These are phyloP conservation scores for Acanthamoeba divionensis DNA, from an alignment of 208 protist species.

Conservation along the genomic window DNA sequence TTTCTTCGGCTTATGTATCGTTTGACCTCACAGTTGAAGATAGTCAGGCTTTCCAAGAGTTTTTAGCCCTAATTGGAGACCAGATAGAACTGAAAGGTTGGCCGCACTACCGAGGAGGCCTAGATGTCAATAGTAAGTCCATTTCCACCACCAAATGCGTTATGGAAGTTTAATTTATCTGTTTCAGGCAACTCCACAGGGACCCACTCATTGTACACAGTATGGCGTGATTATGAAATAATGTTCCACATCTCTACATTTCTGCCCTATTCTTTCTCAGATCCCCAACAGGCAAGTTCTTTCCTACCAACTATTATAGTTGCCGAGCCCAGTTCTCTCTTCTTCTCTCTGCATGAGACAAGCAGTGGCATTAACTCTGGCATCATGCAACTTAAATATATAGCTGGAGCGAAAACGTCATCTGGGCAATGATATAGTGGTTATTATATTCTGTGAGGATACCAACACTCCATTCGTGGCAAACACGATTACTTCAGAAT, in stretches of 20 bases:
- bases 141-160: not conserved
- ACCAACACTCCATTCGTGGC: not conserved
- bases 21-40: not conserved
- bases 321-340: not conserved
- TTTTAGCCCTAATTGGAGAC: conserved; percentile 71
- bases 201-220: conserved; percentile 61
- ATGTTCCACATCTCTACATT: conserved; percentile 81
- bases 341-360: conserved; percentile 44
- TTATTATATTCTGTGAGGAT: conserved; percentile 58
- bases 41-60: conserved; percentile 63
- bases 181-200: conserved; percentile 60
- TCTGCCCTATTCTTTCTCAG: conserved; percentile 53
- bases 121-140: conserved; percentile 66
- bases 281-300: conserved; percentile 63
- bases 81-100: conserved; percentile 60
- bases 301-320: not conserved
- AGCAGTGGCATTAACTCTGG: not conserved
- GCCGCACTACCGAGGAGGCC: conserved; percentile 66
- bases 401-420: not conserved
- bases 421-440: conserved; percentile 63
- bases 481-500: not conserved
- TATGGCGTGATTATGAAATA: conserved; percentile 63
- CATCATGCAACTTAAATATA: not conserved
- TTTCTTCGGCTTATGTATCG: not conserved
- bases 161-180: not conserved